Conservation (phyloP, 345 rosid species). For the Fremontodendron californicum region DNA sequence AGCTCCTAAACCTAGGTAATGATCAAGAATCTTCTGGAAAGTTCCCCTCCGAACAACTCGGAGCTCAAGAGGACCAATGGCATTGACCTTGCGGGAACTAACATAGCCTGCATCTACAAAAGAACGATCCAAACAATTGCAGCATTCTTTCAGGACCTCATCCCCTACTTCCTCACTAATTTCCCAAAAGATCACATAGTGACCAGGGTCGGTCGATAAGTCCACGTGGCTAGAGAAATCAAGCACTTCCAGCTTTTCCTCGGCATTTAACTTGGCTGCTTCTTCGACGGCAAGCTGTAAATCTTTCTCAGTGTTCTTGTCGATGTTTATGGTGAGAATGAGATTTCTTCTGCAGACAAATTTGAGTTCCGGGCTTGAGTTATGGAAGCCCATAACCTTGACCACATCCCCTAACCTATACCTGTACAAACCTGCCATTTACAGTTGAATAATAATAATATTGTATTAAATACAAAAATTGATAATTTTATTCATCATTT, state of each 20-base stretch:
- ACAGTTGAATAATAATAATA: too few species aligned
- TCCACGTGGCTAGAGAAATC: conserved; percentile 86
- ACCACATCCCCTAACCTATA: conserved; percentile 91
- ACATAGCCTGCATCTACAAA: conserved; percentile 77
- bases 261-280: conserved; percentile 56
- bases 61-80: conserved; percentile 83
- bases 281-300: conserved; percentile 68
- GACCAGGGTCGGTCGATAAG: conserved; percentile 71
- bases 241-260: conserved; percentile 63
- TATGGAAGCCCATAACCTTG: conserved; percentile 67
- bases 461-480: too few species aligned
- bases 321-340: conserved; percentile 77
- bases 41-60: conserved; percentile 66
- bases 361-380: conserved; percentile 77
- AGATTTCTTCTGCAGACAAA: conserved; percentile 79
- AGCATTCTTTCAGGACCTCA: conserved; percentile 63
- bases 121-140: conserved; percentile 64
- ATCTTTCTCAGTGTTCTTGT: conserved; percentile 91
- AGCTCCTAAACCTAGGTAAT: conserved; percentile 67
- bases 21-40: conserved; percentile 65
- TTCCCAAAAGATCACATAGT: conserved; percentile 87
- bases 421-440: conserved; percentile 72
- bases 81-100: conserved; percentile 55
- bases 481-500: too few species aligned
- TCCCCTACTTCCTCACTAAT: conserved; percentile 55